A percentile compares a stretch with the other conserved stretches of the same genome.
These are phyloP conservation scores for Phytophthora idaei DNA, from an alignment of 352 stramenopile genomes.

Conservation along the genomic window DNA sequence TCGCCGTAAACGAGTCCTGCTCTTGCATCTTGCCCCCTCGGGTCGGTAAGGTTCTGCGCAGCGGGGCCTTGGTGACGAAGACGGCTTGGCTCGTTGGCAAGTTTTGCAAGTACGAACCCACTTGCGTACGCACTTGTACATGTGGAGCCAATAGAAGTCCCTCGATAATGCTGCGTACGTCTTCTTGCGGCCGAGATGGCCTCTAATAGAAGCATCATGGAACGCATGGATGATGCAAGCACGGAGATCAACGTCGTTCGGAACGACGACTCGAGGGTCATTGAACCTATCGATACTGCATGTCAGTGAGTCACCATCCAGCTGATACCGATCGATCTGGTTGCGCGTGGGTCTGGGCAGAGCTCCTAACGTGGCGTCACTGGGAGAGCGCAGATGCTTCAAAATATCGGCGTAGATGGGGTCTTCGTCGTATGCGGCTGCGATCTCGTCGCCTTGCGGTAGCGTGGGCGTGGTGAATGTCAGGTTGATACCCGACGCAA, in stretches of 20 bases:
- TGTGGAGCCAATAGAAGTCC: not conserved
- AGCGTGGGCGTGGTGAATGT: too few relatives aligned
- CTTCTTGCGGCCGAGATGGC: not conserved
- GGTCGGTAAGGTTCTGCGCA: not conserved
- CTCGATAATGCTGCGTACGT: not conserved
- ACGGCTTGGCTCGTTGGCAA: not conserved
- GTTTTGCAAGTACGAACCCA: not conserved
- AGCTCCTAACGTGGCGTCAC: too few relatives aligned
- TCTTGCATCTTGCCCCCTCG: not conserved
- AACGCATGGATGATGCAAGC: not conserved
- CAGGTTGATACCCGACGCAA: too few relatives aligned
- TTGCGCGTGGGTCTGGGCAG: too few relatives aligned
- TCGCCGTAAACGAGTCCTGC: not conserved
- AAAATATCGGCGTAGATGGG: too few relatives aligned
- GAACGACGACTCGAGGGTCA: too few relatives aligned
- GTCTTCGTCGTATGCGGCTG: too few relatives aligned
- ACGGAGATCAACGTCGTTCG: not conserved
- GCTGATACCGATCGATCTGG: too few relatives aligned
- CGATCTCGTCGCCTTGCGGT: too few relatives aligned
- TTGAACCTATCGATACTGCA: too few relatives aligned
- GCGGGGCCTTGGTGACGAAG: not conserved
- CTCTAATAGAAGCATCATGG: not conserved
- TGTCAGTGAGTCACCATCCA: too few relatives aligned
- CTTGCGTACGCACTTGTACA: conserved; percentile 3
- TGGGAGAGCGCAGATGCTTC: too few relatives aligned